A percentile compares a stretch with the other conserved stretches of the same genome.
Evolutionary conservation across 108 stramenopile genomes (phyloP).

Genomic region (Epithemia pelagica): DNA sequence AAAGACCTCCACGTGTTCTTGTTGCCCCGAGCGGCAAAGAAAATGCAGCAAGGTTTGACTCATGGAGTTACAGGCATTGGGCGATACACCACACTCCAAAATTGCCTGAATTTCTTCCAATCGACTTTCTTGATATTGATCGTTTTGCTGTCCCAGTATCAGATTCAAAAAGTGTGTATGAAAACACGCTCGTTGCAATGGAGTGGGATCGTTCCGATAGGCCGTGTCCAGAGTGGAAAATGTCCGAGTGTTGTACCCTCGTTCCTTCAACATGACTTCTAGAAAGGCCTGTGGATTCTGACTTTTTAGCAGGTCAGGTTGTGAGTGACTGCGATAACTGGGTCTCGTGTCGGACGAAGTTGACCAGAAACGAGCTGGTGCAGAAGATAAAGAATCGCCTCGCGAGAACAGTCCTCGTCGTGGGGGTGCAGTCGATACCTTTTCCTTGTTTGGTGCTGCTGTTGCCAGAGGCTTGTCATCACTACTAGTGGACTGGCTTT

Average conservation of each 20-base stretch:
- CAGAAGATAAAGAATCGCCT: too few species aligned
- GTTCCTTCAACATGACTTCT: conserved; percentile 32
- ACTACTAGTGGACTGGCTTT: too few species aligned
- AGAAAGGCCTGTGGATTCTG: too few species aligned
- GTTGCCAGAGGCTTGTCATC: too few species aligned
- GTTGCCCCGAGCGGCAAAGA: conserved; percentile 50
- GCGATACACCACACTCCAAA: conserved; percentile 39
- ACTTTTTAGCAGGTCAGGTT: too few species aligned
- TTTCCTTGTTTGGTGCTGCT: too few species aligned
- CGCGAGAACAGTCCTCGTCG: too few species aligned
- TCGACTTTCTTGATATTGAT: conserved; percentile 40
- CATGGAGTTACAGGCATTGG: conserved; percentile 73
- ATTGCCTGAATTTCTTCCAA: conserved; percentile 26
- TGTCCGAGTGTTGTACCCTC: conserved; percentile 55
- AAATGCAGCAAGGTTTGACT: conserved; percentile 61
- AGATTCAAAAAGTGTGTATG: conserved; percentile 47
- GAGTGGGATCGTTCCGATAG: conserved; percentile 56
- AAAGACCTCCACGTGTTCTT: conserved; percentile 20
- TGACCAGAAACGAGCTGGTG: too few species aligned
- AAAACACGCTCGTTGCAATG: conserved; percentile 54
- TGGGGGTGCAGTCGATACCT: too few species aligned
- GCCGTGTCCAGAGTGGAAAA: conserved; percentile 32
- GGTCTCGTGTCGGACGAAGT: too few species aligned
- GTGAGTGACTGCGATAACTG: too few species aligned
- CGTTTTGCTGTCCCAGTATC: conserved; percentile 16